Evolutionary conservation across 2,329 filamentous ascomycete genomes (phyloP).

Genomic region (Sordariomycetes sp.): DNA sequence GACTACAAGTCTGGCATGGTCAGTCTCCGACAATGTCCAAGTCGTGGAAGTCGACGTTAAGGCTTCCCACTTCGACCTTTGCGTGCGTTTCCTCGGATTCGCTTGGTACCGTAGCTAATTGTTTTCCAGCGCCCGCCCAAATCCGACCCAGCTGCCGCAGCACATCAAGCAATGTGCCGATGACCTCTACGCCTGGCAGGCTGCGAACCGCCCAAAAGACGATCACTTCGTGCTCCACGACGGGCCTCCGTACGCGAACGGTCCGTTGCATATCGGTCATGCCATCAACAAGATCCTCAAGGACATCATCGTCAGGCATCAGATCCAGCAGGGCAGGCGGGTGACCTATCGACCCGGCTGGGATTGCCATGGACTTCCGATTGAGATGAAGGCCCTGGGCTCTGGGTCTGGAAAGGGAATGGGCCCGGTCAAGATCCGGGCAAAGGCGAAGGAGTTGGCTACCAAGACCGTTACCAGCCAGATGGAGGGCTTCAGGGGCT

Average conservation of each 20-base stretch:
- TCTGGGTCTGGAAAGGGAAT: slow-evolving; percentile 30
- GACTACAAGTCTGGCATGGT: slow-evolving; percentile 16
- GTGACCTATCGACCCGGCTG: slow-evolving; percentile 85
- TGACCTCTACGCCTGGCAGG: slow-evolving; percentile 85
- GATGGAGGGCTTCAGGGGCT: slow-evolving; percentile 63
- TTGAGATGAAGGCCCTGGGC: slow-evolving; percentile 89
- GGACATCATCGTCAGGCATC: slow-evolving; percentile 78
- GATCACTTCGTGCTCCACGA: slow-evolving; percentile 78
- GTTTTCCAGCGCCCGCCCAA: slow-evolving; percentile 37
- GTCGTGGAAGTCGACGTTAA: slow-evolving; percentile 66
- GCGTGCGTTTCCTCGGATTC: slow-evolving; percentile 40
- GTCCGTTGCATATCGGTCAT: slow-evolving; percentile 82
- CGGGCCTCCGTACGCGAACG: slow-evolving; percentile 95
- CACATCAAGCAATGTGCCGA: slow-evolving; percentile 75
- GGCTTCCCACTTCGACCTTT: slow-evolving; percentile 66
- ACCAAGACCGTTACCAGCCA: slow-evolving; percentile 60
- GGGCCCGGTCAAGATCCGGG: slow-evolving; percentile 50
- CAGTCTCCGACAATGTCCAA: slow-evolving; percentile 30
- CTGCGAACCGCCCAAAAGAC: slow-evolving; percentile 40
- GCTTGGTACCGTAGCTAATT: slow-evolving; percentile 3
- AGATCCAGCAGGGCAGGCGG: slow-evolving; percentile 61
- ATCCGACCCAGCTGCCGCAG: slow-evolving; percentile 35
- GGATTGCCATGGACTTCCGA: slow-evolving; percentile 96
- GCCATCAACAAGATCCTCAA: slow-evolving; percentile 96
- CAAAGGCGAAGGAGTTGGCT: slow-evolving; percentile 57